These are phyloP conservation scores for Daldinia decipiens DNA, from an alignment of 495 filamentous ascomycete genomes.

Conservation along the genomic window DNA sequence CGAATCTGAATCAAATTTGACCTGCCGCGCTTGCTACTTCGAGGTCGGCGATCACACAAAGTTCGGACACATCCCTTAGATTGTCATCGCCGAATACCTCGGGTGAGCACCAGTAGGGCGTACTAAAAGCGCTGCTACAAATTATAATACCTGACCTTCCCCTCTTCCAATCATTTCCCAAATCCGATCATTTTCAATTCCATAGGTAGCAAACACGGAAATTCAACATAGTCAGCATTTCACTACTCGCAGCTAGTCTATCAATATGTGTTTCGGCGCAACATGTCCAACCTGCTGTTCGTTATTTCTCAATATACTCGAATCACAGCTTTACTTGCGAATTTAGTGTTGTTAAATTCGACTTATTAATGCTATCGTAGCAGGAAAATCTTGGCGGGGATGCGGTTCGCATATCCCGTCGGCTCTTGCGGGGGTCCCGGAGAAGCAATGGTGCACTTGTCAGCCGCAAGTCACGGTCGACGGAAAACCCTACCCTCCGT, in stretches of 20 bases:
- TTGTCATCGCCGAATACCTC: constrained; percentile 36
- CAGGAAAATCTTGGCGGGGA: constrained; percentile 73
- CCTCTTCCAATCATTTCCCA: constrained; percentile 8
- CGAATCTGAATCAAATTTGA: background rate
- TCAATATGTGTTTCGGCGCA: constrained; percentile 54
- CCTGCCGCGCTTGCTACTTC: background rate
- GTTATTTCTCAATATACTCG: constrained; percentile 18
- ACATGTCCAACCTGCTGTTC: constrained; percentile 55
- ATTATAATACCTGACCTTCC: background rate
- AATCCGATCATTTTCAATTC: constrained; percentile 17
- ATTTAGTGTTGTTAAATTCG: background rate
- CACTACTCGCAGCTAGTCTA: constrained; percentile 10
- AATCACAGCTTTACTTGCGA: background rate
- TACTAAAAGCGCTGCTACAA: background rate
- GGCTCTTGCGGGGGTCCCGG: constrained; percentile 67
- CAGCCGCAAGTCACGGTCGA: constrained; percentile 65
- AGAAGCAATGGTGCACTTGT: constrained; percentile 69
- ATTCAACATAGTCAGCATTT: constrained; percentile 11
- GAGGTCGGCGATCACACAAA: constrained; percentile 32
- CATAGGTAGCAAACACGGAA: constrained; percentile 8
- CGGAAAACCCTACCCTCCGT: constrained; percentile 72
- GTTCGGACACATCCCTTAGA: constrained; percentile 27
- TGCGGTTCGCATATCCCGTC: constrained; percentile 71
- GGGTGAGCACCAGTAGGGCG: constrained; percentile 22
- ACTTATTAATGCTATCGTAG: constrained; percentile 50